Conservation (phyloP, 2,329 filamentous ascomycete genomes). For the Epichloe sp. region DNA sequence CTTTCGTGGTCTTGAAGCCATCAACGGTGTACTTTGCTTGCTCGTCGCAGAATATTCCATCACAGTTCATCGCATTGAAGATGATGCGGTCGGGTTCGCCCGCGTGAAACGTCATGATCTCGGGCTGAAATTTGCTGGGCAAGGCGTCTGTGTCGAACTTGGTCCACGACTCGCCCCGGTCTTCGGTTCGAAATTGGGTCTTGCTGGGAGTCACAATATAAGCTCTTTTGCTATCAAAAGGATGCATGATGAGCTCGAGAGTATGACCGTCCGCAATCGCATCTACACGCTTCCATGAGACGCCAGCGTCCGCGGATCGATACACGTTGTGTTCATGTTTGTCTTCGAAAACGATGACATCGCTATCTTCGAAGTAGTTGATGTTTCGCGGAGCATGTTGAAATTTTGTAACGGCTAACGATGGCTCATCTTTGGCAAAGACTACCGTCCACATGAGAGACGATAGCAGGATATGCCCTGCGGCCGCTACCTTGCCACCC, state of each 20-base stretch:
- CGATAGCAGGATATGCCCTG: slow-evolving; percentile 38
- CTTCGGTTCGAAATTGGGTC: slow-evolving; percentile 70
- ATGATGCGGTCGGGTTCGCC: slow-evolving; percentile 73
- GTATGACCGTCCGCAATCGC: slow-evolving; percentile 51
- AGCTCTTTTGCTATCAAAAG: slow-evolving; percentile 64
- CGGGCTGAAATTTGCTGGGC: slow-evolving; percentile 38
- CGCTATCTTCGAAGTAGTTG: slow-evolving; percentile 84
- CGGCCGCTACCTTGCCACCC: slow-evolving; percentile 33
- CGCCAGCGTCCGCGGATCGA: slow-evolving; percentile 70
- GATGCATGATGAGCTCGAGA: slow-evolving; percentile 58
- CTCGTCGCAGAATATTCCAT: slow-evolving; percentile 49
- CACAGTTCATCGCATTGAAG: slow-evolving; percentile 63
- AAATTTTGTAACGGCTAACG: slow-evolving; percentile 52
- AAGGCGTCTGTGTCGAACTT: slow-evolving; percentile 51
- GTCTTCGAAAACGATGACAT: slow-evolving; percentile 68
- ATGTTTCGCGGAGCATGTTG: slow-evolving; percentile 53
- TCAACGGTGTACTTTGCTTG: slow-evolving; percentile 65
- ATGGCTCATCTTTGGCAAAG: slow-evolving; percentile 50
- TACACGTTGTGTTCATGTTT: slow-evolving; percentile 50
- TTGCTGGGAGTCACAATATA: slow-evolving; percentile 60
- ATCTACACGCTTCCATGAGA: slow-evolving; percentile 55
- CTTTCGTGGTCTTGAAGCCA: slow-evolving; percentile 61
- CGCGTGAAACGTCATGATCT: slow-evolving; percentile 65
- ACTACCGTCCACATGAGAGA: slow-evolving; percentile 27
- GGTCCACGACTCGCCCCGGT: slow-evolving; percentile 72